Base-by-base conservation (phyloP, 306 rosid species). In the Quercus parvula region DNA sequence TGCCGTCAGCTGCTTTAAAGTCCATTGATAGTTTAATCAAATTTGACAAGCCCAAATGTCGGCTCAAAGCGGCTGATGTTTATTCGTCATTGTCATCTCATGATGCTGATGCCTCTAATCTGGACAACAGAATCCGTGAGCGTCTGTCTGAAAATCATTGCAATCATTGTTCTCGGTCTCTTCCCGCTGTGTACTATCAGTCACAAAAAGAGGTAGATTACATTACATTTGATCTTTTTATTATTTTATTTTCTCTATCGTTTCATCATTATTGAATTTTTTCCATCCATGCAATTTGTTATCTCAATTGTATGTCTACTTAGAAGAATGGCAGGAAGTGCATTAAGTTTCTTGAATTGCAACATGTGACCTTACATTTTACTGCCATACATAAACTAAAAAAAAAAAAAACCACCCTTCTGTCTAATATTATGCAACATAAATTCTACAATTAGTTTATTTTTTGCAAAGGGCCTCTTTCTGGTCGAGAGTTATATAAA, bases 31-130 rank as follows among this genome's bases (percentile, higher is more conserved):
- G 99, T 81, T 89, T 96, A 84, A 87, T 96, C 84, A 93, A 86
- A 88, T 91, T 96, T 85, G 98, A 93, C 84, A 93, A 84, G 86
- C 94, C 99, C 79, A 93, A 88, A 67, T 93, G 97, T 84, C 90
- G 90, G 86, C 87, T 88, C 72, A 93, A 89, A 89, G 91, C 88
- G 31, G 94, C 88, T 13, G 97, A 91, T 71, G 82, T 90, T 78
- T 90, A 89, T 88, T 84, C 81, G 5, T 76, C 96, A 8, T 67
- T 78, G 80, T 66, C 88, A 35, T 72, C 80, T 71, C 88, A 69
- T 31, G 79, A 85, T 75, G 84, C 79, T 14, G 83, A 85, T 82
- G 79, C 70, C 76, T 75, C 90, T 74, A 94, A 93, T 86, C 80
- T 96, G 90, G 99, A 96, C 77, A 82, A 82, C 88, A 93, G 87